Conservation (phyloP, 1,139 yeast species). For the Yamadazyma blattariae region DNA sequence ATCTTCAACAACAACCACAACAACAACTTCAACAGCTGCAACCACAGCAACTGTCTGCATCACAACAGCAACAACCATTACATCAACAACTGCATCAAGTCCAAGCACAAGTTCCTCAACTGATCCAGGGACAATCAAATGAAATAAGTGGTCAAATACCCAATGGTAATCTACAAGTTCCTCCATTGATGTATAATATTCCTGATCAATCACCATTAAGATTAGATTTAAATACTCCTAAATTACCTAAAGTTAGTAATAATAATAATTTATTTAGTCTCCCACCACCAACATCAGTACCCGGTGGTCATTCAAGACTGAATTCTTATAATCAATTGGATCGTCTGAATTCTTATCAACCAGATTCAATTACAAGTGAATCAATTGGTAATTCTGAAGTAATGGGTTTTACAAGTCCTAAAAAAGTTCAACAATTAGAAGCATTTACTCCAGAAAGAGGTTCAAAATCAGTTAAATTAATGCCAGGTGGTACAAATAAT, state of each 20-base stretch:
- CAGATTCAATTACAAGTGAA: constrained; percentile 12
- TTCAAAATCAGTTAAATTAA: constrained; percentile 30
- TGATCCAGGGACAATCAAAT: constrained; percentile 7
- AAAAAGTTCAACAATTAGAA: constrained; percentile 63
- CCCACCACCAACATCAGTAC: constrained; percentile 30
- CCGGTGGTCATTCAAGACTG: constrained; percentile 23
- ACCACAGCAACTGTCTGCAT: constrained; percentile 9
- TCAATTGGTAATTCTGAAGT: constrained; percentile 28
- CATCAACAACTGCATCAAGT: neutral
- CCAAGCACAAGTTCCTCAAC: neutral
- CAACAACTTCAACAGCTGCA: constrained; percentile 7
- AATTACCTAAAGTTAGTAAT: constrained; percentile 32
- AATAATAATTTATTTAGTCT: constrained; percentile 26
- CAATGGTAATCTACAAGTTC: constrained; percentile 9
- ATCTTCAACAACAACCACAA: constrained; percentile 1
- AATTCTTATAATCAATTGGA: constrained; percentile 23
- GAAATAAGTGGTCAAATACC: constrained; percentile 9
- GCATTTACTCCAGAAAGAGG: constrained; percentile 86
- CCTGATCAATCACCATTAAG: constrained; percentile 30
- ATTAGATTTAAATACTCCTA: constrained; percentile 29
- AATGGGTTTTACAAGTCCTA: constrained; percentile 47
- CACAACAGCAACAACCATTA: neutral
- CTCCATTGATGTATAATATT: constrained; percentile 13
- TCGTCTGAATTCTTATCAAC: constrained; percentile 11
- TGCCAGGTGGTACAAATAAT: constrained; percentile 24